Percentiles rank a stretch among this genome's conserved stretches.
Conservation (phyloP, 2,329 filamentous ascomycete genomes). For the Cladosporium sp. region DNA sequence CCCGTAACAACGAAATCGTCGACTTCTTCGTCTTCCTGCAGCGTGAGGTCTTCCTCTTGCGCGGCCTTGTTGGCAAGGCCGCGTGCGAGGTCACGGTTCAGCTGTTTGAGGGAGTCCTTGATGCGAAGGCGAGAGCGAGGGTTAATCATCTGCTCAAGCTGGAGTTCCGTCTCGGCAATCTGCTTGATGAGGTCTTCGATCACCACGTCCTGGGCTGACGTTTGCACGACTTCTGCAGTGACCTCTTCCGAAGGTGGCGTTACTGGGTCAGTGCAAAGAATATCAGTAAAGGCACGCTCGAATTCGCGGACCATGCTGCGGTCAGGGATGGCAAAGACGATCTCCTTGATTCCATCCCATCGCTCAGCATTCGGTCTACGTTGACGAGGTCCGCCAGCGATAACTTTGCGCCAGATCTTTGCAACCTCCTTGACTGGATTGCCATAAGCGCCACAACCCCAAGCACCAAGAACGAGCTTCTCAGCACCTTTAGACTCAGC, state of each 20-base stretch:
- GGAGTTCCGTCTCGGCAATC: conserved; percentile 31
- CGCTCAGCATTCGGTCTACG: conserved; percentile 35
- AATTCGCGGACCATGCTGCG: conserved; percentile 51
- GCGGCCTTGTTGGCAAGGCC: conserved; percentile 26
- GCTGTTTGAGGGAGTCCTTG: conserved; percentile 28
- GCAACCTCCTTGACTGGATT: conserved; percentile 57
- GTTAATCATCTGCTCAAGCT: conserved; percentile 31
- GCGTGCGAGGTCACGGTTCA: conserved; percentile 32
- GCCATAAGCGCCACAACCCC: conserved; percentile 60
- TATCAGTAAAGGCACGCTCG: conserved; percentile 30
- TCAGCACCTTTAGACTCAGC: conserved; percentile 39
- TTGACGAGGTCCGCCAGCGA: conserved; percentile 29
- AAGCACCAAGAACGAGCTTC: conserved; percentile 55
- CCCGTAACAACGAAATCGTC: conserved; percentile 28
- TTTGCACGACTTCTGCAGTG: conserved; percentile 14
- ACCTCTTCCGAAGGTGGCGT: conserved; percentile 10
- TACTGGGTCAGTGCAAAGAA: conserved; percentile 13
- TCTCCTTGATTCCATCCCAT: conserved; percentile 39
- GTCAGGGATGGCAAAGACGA: conserved; percentile 56
- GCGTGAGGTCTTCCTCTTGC: conserved; percentile 24
- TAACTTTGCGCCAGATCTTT: conserved; percentile 45
- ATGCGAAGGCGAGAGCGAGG: conserved; percentile 27
- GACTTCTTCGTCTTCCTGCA: conserved; percentile 17
- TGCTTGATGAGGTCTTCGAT: conserved; percentile 25
- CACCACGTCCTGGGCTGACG: conserved; percentile 15